Percentiles rank a stretch among this genome's conserved stretches.
Evolutionary conservation across 2,329 filamentous ascomycete genomes (phyloP).

Genomic region (Penicillium sp.): DNA sequence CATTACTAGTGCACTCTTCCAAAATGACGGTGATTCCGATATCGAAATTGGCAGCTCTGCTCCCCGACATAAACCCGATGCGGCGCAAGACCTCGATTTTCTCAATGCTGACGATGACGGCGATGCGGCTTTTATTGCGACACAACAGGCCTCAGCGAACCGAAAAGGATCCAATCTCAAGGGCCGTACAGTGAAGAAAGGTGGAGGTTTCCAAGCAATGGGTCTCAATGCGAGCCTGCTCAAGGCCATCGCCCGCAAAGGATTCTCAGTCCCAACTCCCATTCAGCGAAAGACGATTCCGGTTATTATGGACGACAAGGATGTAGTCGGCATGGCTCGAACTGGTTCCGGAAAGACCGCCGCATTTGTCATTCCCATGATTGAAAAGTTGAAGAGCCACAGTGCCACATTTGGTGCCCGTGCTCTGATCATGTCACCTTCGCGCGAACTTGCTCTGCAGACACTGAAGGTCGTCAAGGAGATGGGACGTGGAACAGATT

Average conservation of each 20-base stretch:
- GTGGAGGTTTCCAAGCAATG: slow-evolving; percentile 96
- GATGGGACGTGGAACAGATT: slow-evolving; percentile 82
- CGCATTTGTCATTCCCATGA: slow-evolving; percentile 97
- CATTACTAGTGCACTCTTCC: slow-evolving; percentile 77
- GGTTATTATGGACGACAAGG: slow-evolving; percentile 81
- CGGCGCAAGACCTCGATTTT: slow-evolving; percentile 50
- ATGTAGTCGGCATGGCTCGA: slow-evolving; percentile 98
- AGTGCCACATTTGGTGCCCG: slow-evolving; percentile 83
- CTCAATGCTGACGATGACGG: slow-evolving; percentile 63
- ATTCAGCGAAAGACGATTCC: slow-evolving; percentile 98
- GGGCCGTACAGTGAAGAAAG: slow-evolving; percentile 86
- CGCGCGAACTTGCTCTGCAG: slow-evolving; percentile 90
- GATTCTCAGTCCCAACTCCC: slow-evolving; percentile 92
- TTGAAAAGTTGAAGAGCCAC: slow-evolving; percentile 87
- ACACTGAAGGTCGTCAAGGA: slow-evolving; percentile 97
- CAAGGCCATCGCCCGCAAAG: slow-evolving; percentile 89
- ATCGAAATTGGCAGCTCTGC: slow-evolving; percentile 44
- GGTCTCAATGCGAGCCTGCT: slow-evolving; percentile 79
- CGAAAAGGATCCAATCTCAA: slow-evolving; percentile 81
- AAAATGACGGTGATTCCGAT: slow-evolving; percentile 55
- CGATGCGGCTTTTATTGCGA: slow-evolving; percentile 87
- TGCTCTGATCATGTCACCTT: slow-evolving; percentile 86
- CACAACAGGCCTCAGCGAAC: slow-evolving; percentile 83
- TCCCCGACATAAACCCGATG: slow-evolving; percentile 50
- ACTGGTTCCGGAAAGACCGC: slow-evolving; percentile 99